Conservation (phyloP, 441 rosid species). For the Croton laevigatus region DNA sequence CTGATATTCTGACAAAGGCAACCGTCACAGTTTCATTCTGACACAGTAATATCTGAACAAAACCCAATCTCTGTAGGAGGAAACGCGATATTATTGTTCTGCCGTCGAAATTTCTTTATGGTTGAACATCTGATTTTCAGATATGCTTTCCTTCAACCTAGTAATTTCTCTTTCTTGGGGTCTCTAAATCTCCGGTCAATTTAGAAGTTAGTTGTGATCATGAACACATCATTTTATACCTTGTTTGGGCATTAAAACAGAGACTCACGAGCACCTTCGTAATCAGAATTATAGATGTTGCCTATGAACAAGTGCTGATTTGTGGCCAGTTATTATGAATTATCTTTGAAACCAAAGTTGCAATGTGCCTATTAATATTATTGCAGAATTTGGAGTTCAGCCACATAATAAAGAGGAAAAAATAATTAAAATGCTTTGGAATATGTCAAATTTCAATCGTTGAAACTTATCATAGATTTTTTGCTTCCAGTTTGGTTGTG, state of each 20-base stretch:
- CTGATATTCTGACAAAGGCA: too few relatives aligned
- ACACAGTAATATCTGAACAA: too few relatives aligned
- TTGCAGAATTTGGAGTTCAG: not conserved
- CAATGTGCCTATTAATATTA: not conserved
- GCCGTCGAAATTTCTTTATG: too few relatives aligned
- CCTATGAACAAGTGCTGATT: not conserved
- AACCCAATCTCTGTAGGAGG: too few relatives aligned
- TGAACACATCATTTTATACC: not conserved
- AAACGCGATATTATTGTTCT: too few relatives aligned
- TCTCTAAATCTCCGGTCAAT: too few relatives aligned
- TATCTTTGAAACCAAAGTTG: not conserved
- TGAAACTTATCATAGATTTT: not conserved
- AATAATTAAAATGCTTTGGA: not conserved
- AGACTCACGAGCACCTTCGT: too few relatives aligned
- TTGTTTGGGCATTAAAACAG: not conserved
- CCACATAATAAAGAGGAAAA: not conserved
- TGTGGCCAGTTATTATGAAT: not conserved
- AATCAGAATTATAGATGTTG: not conserved
- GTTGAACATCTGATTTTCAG: too few relatives aligned
- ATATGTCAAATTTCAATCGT: not conserved
- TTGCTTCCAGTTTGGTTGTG: constrained; percentile 1
- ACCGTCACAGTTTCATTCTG: too few relatives aligned
- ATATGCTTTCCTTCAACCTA: too few relatives aligned
- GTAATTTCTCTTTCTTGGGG: too few relatives aligned
- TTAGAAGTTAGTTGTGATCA: constrained; percentile 1